Percentiles rank a stretch among this genome's conserved stretches.
Conservation (phyloP, 2,329 filamentous ascomycete genomes). For the Neonectria faginata region DNA sequence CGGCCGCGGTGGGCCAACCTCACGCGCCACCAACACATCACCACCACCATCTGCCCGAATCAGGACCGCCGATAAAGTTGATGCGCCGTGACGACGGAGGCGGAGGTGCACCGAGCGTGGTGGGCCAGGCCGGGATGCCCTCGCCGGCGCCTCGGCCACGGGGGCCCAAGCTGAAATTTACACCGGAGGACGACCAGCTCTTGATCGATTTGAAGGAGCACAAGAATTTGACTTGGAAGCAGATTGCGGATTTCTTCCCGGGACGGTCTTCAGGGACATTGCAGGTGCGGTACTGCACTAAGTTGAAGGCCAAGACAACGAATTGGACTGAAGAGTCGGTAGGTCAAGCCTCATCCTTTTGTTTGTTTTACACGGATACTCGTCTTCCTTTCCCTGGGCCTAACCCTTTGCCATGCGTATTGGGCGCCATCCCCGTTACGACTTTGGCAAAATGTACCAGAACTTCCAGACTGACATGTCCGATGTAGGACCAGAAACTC, state of each 20-base stretch:
- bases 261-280: constrained; percentile 89
- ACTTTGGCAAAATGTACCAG: not conserved
- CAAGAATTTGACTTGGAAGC: constrained; percentile 95
- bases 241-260: constrained; percentile 96
- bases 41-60: constrained; percentile 83
- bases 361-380: not conserved
- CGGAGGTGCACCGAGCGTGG: constrained; percentile 81
- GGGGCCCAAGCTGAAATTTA: constrained; percentile 94
- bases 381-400: not conserved
- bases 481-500: constrained; percentile 78
- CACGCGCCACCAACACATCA: constrained; percentile 74
- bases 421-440: not conserved
- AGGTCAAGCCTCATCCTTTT: constrained; percentile 51
- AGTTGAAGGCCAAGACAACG: constrained; percentile 92
- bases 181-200: constrained; percentile 88
- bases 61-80: constrained; percentile 76
- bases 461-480: constrained; percentile 21
- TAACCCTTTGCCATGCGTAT: not conserved
- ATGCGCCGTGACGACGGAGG: constrained; percentile 68
- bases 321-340: constrained; percentile 96
- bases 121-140: constrained; percentile 90
- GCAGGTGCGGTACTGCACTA: constrained; percentile 95
- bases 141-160: constrained; percentile 81
- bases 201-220: constrained; percentile 93
- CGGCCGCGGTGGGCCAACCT: constrained; percentile 43